Evolutionary conservation across 106 monocot genomes (phyloP).

Genomic region (Gastrodia elata): DNA sequence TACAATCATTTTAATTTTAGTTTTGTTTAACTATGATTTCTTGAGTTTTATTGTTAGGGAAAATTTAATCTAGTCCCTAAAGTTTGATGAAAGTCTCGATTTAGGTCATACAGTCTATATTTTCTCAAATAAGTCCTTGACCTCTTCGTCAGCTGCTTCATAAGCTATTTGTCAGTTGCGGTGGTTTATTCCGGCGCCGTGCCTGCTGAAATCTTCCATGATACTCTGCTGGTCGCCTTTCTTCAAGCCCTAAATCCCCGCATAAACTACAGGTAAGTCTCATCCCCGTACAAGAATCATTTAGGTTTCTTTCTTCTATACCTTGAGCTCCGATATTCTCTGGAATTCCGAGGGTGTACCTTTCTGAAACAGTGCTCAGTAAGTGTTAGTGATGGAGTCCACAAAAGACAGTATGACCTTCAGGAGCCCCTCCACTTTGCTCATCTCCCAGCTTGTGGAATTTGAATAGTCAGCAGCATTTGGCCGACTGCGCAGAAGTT

Average conservation of each 20-base stretch:
- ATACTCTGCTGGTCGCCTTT: conserved; percentile 86
- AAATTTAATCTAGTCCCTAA: too few relatives aligned
- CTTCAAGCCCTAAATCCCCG: conserved; percentile 80
- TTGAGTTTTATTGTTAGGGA: too few relatives aligned
- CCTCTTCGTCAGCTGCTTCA: too few relatives aligned
- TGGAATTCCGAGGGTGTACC: conserved; percentile 82
- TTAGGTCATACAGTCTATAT: too few relatives aligned
- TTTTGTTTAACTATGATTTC: neutral
- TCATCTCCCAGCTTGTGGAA: conserved; percentile 93
- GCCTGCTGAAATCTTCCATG: conserved; percentile 91
- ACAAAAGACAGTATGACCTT: conserved; percentile 98
- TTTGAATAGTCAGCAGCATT: conserved; percentile 72
- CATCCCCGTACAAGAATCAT: neutral
- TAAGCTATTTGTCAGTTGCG: too few relatives aligned
- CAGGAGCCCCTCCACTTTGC: conserved; percentile 94
- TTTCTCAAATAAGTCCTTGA: too few relatives aligned
- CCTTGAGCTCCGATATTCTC: conserved; percentile 95
- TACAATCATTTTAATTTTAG: neutral
- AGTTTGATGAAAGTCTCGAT: too few relatives aligned
- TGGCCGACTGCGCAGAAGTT: conserved; percentile 39
- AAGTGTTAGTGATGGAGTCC: conserved; percentile 90
- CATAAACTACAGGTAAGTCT: too few relatives aligned
- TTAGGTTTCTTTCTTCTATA: too few relatives aligned
- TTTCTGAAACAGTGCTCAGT: conserved; percentile 90
- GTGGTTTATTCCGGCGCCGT: conserved; percentile 40